These are phyloP conservation scores for Bertia moriformis DNA, from an alignment of 2,329 filamentous ascomycete species.

Conservation along the genomic window DNA sequence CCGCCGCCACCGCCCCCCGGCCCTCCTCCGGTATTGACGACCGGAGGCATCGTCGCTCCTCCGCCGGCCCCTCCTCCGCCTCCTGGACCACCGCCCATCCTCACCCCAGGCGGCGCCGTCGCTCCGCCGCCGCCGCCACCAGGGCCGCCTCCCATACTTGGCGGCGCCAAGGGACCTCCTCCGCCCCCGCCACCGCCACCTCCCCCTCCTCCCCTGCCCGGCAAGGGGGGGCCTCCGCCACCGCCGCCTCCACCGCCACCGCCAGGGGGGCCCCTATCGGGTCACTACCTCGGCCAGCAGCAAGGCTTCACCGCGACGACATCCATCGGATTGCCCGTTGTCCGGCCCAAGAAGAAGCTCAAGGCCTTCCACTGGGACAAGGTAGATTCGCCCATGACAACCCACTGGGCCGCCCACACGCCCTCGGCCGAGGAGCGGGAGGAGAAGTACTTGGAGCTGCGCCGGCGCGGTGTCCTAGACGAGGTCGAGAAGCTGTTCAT, in stretches of 20 bases:
- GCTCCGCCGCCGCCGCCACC: constrained; percentile 23
- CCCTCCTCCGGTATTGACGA: constrained; percentile 1
- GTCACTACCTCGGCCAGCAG: constrained; percentile 61
- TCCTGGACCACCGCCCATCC: constrained; percentile 7
- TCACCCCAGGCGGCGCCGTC: not conserved
- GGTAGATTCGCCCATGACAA: constrained; percentile 79
- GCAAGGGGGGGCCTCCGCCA: constrained; percentile 17
- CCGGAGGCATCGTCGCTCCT: constrained; percentile 11
- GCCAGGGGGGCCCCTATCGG: constrained; percentile 55
- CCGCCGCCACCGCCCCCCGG: constrained; percentile 25
- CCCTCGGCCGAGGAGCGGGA: constrained; percentile 80
- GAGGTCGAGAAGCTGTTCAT: constrained; percentile 96
- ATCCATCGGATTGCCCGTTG: constrained; percentile 60
- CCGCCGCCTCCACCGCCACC: constrained; percentile 45
- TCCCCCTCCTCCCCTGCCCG: constrained; percentile 31
- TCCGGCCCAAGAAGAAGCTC: constrained; percentile 95
- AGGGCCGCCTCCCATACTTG: constrained; percentile 12
- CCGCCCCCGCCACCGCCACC: constrained; percentile 27
- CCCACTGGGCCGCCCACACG: constrained; percentile 79
- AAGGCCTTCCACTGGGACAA: constrained; percentile 99
- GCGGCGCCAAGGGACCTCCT: constrained; percentile 21
- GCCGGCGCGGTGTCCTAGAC: constrained; percentile 85
- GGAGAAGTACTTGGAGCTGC: constrained; percentile 88
- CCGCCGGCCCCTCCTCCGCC: constrained; percentile 15
- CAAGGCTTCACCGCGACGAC: constrained; percentile 36